Evolutionary conservation across 75 land plant species (phyloP), one percentile per base, ranked within the genome.

Genomic region (Azolla pinnata): DNA sequence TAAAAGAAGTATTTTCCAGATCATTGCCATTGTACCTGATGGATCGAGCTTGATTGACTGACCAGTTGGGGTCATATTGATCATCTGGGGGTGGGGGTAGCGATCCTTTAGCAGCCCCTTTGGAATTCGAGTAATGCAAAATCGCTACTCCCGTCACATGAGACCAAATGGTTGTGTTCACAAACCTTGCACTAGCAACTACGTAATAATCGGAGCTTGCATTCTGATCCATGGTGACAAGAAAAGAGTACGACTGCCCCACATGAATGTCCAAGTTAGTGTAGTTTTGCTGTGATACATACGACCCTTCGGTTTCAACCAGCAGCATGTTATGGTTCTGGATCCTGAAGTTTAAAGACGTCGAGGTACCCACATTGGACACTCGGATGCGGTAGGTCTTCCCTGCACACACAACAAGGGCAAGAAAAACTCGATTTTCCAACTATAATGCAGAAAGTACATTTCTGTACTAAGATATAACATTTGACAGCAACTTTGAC

Each of bases 301-400:
- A 91, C 40, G 97, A 81, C 29, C 93, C 97, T 62, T 87, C 88
- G 14, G 84, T 75, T 64, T 91, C 97, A 31, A 81, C 88, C 16
- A 91, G 54, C 33, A 77, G 70, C 52, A 91, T 24, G 58, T 78
- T 84, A 62, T 84, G 97, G 65, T 62, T 72, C 61, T 84, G 86
- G 33, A 91, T 87, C 54, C 97, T 84, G 75, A 90, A 83, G 58
- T 90, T 90, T 60, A 90, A 66, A 19, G 83, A 67, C 5, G 84
- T 81, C 14, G 65, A 66, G 7, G 76, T 55, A 0, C 92, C 92
- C 38, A 90, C 88, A 64, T 90, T 81, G 65, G 81, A 84, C 0
- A 90, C 78, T 45, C 88, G 78, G 49, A 90, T 18, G 17, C 88
- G 76, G 44, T 90, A 90, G 24, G 85, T 87, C 62, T 79, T 87